A percentile compares a stretch with the other conserved stretches of the same genome.
Evolutionary conservation across 2,329 filamentous ascomycete genomes (phyloP).

Genomic region (Gaeumannomyces tritici): DNA sequence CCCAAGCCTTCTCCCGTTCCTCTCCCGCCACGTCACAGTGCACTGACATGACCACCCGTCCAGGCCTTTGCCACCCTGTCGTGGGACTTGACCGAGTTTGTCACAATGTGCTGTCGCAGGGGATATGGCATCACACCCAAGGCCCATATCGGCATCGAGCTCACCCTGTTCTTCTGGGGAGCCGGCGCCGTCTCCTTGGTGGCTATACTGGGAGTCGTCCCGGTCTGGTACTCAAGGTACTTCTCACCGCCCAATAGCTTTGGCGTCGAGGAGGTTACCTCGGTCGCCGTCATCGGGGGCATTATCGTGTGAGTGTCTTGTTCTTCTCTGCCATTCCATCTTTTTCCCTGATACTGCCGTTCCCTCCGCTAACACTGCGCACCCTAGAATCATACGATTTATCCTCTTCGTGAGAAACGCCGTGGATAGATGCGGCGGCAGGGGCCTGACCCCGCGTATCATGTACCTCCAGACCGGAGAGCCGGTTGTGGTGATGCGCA

Average conservation of each 20-base stretch:
- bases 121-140: conserved; percentile 16
- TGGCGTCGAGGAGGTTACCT: neutral
- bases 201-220: neutral
- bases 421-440: conserved; percentile 12
- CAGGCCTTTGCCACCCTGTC: conserved; percentile 1
- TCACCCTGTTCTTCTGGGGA: conserved; percentile 10
- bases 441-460: conserved; percentile 9
- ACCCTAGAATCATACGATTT: conserved; percentile 12
- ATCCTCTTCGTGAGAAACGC: conserved; percentile 18
- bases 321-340: neutral
- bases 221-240: neutral
- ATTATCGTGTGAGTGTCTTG: neutral
- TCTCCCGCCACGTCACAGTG: neutral
- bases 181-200: neutral
- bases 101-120: conserved; percentile 13
- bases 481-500: conserved; percentile 11
- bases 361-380: neutral
- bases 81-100: conserved; percentile 17
- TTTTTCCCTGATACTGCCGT: neutral
- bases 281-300: neutral
- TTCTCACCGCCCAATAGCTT: neutral
- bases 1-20: too few relatives aligned
- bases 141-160: conserved; percentile 17
- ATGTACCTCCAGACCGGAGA: conserved; percentile 14
- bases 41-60: neutral